Percentiles rank a stretch among this genome's conserved stretches.
Conservation (phyloP, 768 basidiomycete genomes). For the Russula ochroleuca region DNA sequence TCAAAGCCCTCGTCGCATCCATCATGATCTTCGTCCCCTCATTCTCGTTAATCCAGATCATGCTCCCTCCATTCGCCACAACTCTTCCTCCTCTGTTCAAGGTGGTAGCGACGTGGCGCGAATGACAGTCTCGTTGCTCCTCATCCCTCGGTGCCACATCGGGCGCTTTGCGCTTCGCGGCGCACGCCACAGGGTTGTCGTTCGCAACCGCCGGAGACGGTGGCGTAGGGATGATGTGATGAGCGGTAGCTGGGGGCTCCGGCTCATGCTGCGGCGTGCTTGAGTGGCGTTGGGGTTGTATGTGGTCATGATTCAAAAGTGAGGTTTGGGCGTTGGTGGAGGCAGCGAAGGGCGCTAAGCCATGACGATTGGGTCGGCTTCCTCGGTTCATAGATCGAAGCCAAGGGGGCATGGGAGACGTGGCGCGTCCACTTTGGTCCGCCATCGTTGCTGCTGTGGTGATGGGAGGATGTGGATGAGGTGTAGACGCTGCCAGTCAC, state of each 20-base stretch:
- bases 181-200: background rate
- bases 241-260: background rate
- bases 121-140: background rate
- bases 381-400: background rate
- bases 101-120: background rate
- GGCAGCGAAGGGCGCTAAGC: background rate
- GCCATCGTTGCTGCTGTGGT: background rate
- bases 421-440: background rate
- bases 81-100: background rate
- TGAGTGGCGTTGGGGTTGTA: background rate
- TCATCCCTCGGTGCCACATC: background rate
- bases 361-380: background rate
- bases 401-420: background rate
- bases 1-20: background rate
- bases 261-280: background rate
- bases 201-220: background rate
- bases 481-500: no score
- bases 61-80: background rate
- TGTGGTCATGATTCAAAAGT: background rate
- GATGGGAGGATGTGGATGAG: background rate
- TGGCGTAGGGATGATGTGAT: background rate
- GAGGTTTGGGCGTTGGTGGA: background rate
- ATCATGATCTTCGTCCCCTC: slow-evolving; percentile 8
- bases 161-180: slow-evolving; percentile 3
- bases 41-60: background rate